phyloP scores from a whole-genome alignment of 768 basidiomycete genomes.

The Auriscalpium vulgare region DNA sequence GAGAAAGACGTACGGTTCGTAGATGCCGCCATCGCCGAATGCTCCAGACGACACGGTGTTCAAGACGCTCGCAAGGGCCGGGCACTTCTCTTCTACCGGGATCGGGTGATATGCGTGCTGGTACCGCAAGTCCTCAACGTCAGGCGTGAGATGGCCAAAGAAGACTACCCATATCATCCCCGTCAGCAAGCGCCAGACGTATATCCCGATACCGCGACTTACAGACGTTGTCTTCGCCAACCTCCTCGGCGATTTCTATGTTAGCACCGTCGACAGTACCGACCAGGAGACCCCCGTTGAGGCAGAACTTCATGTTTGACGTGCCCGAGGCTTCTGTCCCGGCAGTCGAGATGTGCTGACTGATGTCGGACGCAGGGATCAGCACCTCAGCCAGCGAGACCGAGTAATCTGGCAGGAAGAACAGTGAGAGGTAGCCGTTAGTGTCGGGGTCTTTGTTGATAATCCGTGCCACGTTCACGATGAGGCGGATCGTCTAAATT shows the following conservation, averaged over 20 bases:
- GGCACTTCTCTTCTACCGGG: conserved; percentile 77
- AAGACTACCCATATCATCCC: conserved; percentile 46
- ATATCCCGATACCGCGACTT: conserved; percentile 27
- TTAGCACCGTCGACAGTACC: conserved; percentile 93
- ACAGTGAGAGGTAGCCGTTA: conserved; percentile 76
- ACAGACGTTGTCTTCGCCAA: conserved; percentile 90
- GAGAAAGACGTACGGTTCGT: conserved; percentile 65
- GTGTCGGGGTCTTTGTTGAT: conserved; percentile 86
- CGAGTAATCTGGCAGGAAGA: conserved; percentile 96
- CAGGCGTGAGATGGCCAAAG: conserved; percentile 83
- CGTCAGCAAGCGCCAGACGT: neutral
- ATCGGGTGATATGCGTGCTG: conserved; percentile 80
- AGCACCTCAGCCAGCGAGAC: conserved; percentile 78
- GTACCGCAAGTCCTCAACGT: conserved; percentile 80
- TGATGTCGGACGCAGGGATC: conserved; percentile 90
- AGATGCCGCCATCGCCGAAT: conserved; percentile 76
- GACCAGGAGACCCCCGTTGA: conserved; percentile 84
- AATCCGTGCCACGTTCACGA: conserved; percentile 78
- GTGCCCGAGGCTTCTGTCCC: conserved; percentile 87
- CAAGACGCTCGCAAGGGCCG: conserved; percentile 71
- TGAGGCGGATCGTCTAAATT: conserved; percentile 76
- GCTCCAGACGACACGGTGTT: conserved; percentile 66
- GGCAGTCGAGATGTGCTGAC: conserved; percentile 95
- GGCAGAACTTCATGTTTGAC: conserved; percentile 84
- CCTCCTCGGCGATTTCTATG: conserved; percentile 94